Conservation (phyloP, 129 eudicot species). For the Apium graveolens region DNA sequence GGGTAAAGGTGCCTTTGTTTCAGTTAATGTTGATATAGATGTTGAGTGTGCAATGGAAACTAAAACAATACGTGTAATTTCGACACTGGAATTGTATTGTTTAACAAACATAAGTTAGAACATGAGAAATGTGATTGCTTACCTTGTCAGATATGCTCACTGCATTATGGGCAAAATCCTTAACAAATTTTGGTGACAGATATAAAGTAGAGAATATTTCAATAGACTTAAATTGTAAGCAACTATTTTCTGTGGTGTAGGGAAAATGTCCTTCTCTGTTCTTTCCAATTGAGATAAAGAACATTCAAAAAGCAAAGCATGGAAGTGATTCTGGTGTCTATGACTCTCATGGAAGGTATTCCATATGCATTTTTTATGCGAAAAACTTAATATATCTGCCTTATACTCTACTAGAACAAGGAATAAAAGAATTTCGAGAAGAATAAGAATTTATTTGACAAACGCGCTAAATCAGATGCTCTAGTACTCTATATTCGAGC, state of each 20-base stretch:
- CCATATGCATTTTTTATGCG: neutral
- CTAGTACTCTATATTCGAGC: neutral
- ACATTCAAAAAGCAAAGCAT: conserved; percentile 63
- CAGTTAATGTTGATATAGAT: neutral
- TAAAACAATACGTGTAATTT: neutral
- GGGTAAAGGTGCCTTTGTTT: neutral
- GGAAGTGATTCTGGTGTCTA: conserved; percentile 75
- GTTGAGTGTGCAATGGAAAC: neutral
- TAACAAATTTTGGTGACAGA: neutral
- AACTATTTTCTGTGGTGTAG: conserved; percentile 27
- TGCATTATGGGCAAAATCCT: neutral
- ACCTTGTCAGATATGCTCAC: neutral
- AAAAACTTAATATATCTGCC: too few relatives aligned
- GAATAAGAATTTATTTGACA: neutral
- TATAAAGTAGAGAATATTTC: neutral
- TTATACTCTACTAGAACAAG: too few relatives aligned
- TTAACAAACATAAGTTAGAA: neutral
- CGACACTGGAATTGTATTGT: neutral
- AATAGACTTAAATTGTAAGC: neutral
- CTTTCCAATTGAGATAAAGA: conserved; percentile 60
- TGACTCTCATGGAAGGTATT: conserved; percentile 74
- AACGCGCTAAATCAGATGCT: neutral
- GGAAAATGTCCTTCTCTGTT: conserved; percentile 44
- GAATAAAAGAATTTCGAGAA: neutral
- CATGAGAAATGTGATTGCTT: neutral